Conservation (phyloP, 23 red algal species). For the Pyropia haitanensis region DNA sequence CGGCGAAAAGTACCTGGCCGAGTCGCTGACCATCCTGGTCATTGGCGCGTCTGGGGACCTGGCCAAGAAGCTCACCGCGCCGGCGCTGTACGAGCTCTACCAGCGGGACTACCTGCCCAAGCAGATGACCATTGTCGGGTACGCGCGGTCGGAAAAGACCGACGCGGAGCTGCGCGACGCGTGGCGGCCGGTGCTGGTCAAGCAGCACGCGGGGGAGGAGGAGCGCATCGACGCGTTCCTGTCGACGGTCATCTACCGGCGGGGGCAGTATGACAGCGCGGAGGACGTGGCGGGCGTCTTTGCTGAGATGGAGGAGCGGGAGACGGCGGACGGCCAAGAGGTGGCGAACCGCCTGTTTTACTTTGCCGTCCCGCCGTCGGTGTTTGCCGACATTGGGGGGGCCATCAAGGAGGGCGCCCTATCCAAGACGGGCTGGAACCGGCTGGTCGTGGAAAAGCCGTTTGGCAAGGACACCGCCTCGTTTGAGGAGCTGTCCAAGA, state of each 20-base stretch:
- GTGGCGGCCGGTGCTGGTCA: constrained; percentile 41
- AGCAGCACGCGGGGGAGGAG: constrained; percentile 4
- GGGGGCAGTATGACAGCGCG: constrained; percentile 62
- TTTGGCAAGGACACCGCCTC: constrained; percentile 77
- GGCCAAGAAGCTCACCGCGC: constrained; percentile 94
- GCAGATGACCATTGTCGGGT: constrained; percentile 67
- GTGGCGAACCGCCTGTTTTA: constrained; percentile 83
- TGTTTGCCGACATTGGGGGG: constrained; percentile 51
- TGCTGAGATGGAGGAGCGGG: constrained; percentile 38
- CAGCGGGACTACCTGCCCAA: constrained; percentile 60
- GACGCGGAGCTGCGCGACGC: constrained; percentile 49
- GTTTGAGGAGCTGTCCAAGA: constrained; percentile 55
- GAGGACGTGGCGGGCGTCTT: constrained; percentile 40
- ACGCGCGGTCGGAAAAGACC: constrained; percentile 72
- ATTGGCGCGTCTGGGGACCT: constrained; percentile 93
- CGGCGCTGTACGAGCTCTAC: constrained; percentile 77
- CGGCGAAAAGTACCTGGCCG: constrained; percentile 14
- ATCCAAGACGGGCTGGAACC: constrained; percentile 68
- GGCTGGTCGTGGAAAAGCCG: constrained; percentile 95
- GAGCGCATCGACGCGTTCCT: constrained; percentile 65
- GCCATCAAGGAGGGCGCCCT: constrained; percentile 39
- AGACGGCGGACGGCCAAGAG: constrained; percentile 10
- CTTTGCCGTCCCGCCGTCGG: constrained; percentile 89
- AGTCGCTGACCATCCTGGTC: constrained; percentile 84
- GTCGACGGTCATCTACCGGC: constrained; percentile 58